Evolutionary conservation across 2,329 filamentous ascomycete species (phyloP), one percentile per base, ranked within the genome.

Genomic region (Aspergillus viridinutans): DNA sequence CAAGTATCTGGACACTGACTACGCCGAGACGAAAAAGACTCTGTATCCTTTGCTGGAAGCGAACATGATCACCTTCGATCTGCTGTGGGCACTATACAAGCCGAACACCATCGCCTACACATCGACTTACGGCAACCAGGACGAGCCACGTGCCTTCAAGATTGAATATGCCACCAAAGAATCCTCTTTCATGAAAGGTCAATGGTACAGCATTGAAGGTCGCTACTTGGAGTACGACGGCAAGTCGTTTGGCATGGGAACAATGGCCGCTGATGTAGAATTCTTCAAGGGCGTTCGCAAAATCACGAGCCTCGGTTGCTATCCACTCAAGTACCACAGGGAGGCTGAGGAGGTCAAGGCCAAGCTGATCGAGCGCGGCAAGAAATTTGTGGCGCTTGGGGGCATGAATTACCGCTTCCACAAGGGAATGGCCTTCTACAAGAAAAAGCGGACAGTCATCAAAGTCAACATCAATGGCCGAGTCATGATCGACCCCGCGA

Each of bases 81-180:
- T 95, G 2, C 78, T 95, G 1, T 96, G 92, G 92, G 90, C 91
- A 0, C 76, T 96, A 3, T 95, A 89, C 82, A 95, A 94, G 68
- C 92, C 92, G 0, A 90, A 91, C 65, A 91, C 90, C 0, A 83
- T 96, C 21, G 88, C 85, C 1, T 93, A 88, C 69, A 85, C 88
- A 0, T 84, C 85, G 0, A 93, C 90, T 0, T 96, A 96, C 61
- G 89, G 89, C 3, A 86, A 85, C 38, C 76, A 81, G 14, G 89
- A 93, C 42, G 87, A 94, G 65, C 89, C 90, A 1, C 84, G 90
- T 17, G 88, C 89, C 9, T 93, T 95, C 81, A 92, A 90, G 70
- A 85, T 93, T 1, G 90, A 93, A 58, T 83, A 86, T 61, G 87
- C 88, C 0, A 86, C 86, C 65, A 90, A 90, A 63, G 86, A 90